phyloP scores from a whole-genome alignment of 1,284 basidiomycete species.

The Boletus calvinii region DNA sequence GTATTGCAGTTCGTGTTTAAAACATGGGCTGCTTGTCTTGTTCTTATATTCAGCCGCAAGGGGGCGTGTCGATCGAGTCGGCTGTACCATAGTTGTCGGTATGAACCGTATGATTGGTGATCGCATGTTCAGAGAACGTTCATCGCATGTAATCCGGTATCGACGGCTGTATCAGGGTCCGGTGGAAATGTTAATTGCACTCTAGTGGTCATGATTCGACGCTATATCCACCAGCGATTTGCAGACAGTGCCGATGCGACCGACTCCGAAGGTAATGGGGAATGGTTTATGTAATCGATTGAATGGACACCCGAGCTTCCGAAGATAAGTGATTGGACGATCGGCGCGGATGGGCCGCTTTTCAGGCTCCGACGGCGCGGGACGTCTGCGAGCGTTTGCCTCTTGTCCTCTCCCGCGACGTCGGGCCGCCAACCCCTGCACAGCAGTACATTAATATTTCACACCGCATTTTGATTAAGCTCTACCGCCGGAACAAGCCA shows the following conservation, averaged over 20 bases:
- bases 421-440: too few species aligned
- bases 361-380: too few species aligned
- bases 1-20: background rate
- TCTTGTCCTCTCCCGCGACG: too few species aligned
- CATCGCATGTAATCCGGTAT: background rate
- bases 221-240: background rate
- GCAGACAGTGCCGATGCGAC: background rate
- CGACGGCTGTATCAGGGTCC: background rate
- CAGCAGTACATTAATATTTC: conserved; percentile 1
- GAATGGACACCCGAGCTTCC: too few species aligned
- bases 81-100: background rate
- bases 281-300: background rate
- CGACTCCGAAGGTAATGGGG: background rate
- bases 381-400: too few species aligned
- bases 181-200: background rate
- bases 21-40: background rate
- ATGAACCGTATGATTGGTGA: background rate
- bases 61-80: background rate
- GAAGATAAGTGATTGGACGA: too few species aligned
- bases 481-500: conserved; percentile 2
- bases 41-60: conserved; percentile 17
- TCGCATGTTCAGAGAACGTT: conserved; percentile 13
- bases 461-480: conserved; percentile 14
- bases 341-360: too few species aligned
- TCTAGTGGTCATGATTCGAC: background rate